Percentiles rank a stretch among this genome's conserved stretches.
These are phyloP conservation scores for Scorias spongiosa DNA, from an alignment of 2,329 filamentous ascomycete species.

Conservation along the genomic window DNA sequence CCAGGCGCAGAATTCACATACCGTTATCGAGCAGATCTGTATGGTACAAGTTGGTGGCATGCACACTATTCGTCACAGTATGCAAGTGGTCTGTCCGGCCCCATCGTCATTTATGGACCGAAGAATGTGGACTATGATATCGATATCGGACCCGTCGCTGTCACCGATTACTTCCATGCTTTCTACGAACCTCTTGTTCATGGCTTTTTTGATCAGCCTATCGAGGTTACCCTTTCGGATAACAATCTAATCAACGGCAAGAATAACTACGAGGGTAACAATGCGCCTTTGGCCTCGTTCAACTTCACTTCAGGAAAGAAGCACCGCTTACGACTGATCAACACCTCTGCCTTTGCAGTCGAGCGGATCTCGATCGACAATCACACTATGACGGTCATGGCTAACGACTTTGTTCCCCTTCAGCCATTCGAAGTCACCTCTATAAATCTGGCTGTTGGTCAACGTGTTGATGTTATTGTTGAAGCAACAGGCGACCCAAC, in stretches of 20 bases:
- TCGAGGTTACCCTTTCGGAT: constrained; percentile 14
- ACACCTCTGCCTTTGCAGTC: constrained; percentile 25
- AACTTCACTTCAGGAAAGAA: constrained; percentile 26
- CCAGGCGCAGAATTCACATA: constrained; percentile 22
- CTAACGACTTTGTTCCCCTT: constrained; percentile 28
- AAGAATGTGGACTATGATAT: constrained; percentile 25
- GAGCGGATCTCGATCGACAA: constrained; percentile 30
- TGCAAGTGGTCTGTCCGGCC: constrained; percentile 26
- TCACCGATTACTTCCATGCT: constrained; percentile 30
- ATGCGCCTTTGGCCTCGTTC: constrained; percentile 19
- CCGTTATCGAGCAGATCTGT: constrained; percentile 26
- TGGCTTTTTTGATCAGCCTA: constrained; percentile 15
- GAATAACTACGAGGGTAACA: constrained; percentile 10
- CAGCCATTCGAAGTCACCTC: constrained; percentile 25
- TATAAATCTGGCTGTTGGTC: constrained; percentile 26
- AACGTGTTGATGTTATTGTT: constrained; percentile 26
- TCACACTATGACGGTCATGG: constrained; percentile 29
- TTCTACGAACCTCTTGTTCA: constrained; percentile 18
- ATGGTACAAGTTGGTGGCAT: constrained; percentile 26
- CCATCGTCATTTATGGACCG: constrained; percentile 30
- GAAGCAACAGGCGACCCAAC: constrained; percentile 18
- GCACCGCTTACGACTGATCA: constrained; percentile 29
- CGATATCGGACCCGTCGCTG: constrained; percentile 28
- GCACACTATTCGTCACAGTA: constrained; percentile 28
- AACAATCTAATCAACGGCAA: constrained; percentile 21